These are phyloP conservation scores for Aspergillus niger DNA, from an alignment of 2,329 filamentous ascomycete genomes.

Conservation along the genomic window DNA sequence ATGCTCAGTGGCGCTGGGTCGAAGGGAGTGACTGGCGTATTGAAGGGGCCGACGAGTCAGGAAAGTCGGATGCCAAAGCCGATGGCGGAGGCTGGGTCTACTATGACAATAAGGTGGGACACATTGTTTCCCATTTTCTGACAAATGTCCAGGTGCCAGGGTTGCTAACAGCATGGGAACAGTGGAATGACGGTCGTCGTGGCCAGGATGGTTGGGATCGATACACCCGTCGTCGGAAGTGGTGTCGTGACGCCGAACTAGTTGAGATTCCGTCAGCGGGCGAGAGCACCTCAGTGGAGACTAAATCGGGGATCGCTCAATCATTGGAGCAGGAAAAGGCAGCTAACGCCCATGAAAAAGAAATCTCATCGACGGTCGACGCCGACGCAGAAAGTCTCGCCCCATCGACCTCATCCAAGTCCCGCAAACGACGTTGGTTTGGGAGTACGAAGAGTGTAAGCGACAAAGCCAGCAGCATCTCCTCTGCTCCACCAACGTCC, in stretches of 20 bases:
- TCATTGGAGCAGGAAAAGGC: conserved; percentile 27
- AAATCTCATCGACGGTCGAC: conserved; percentile 20
- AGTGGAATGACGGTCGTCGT: conserved; percentile 88
- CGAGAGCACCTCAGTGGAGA: conserved; percentile 48
- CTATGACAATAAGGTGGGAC: conserved; percentile 86
- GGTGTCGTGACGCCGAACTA: conserved; percentile 94
- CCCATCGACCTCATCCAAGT: conserved; percentile 32
- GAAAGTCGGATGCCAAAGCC: conserved; percentile 42
- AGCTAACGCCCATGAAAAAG: conserved; percentile 17
- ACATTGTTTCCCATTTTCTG: too few species aligned
- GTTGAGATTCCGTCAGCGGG: conserved; percentile 66
- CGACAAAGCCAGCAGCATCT: conserved; percentile 28
- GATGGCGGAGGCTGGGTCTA: conserved; percentile 88
- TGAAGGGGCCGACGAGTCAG: conserved; percentile 60
- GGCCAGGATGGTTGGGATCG: conserved; percentile 89
- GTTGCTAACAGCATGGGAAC: background rate
- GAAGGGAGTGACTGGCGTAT: conserved; percentile 83
- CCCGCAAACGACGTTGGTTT: conserved; percentile 43
- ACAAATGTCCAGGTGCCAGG: background rate
- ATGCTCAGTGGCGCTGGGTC: conserved; percentile 76
- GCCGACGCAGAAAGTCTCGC: conserved; percentile 31
- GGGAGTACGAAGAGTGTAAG: conserved; percentile 33
- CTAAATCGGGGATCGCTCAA: conserved; percentile 37
- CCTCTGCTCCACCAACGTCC: conserved; percentile 23
- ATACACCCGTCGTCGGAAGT: conserved; percentile 91